Percentiles rank a stretch among this genome's conserved stretches.
Evolutionary conservation across 2,329 filamentous ascomycete species (phyloP).

Genomic region (Zelopaecilomyces penicillatus): DNA sequence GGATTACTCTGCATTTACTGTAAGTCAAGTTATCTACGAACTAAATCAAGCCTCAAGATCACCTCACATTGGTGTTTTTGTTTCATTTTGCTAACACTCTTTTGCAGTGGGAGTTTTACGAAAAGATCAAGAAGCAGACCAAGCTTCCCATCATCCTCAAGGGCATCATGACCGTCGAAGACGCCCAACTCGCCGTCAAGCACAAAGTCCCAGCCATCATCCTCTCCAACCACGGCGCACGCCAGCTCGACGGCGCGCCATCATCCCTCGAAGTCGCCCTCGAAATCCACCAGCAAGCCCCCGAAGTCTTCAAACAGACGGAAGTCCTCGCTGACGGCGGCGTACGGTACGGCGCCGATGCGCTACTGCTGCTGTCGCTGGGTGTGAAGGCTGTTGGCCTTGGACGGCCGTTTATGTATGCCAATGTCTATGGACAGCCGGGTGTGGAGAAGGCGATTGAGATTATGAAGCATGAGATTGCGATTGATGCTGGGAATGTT

Average conservation of each 20-base stretch:
- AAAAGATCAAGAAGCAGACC: conserved; percentile 26
- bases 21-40: conserved; percentile 14
- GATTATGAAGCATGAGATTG: conserved; percentile 43
- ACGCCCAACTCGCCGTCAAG: conserved; percentile 27
- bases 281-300: conserved; percentile 29
- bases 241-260: conserved; percentile 32
- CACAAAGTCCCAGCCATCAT: conserved; percentile 26
- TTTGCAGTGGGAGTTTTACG: conserved; percentile 28
- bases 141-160: conserved; percentile 32
- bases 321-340: conserved; percentile 35
- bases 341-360: conserved; percentile 34
- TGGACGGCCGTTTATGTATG: conserved; percentile 43
- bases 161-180: conserved; percentile 29
- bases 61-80: no score
- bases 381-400: conserved; percentile 37
- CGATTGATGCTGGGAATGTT: conserved; percentile 35
- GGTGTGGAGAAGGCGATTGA: conserved; percentile 36
- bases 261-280: conserved; percentile 30
- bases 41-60: no score
- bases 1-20: conserved; percentile 1
- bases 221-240: conserved; percentile 35
- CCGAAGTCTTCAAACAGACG: conserved; percentile 30
- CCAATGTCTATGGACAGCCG: conserved; percentile 41
- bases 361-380: conserved; percentile 34
- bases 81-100: no score